A percentile compares a stretch with the other conserved stretches of the same genome.
Evolutionary conservation across 257 asterid species (phyloP).

Genomic region (Petunia secreta): DNA sequence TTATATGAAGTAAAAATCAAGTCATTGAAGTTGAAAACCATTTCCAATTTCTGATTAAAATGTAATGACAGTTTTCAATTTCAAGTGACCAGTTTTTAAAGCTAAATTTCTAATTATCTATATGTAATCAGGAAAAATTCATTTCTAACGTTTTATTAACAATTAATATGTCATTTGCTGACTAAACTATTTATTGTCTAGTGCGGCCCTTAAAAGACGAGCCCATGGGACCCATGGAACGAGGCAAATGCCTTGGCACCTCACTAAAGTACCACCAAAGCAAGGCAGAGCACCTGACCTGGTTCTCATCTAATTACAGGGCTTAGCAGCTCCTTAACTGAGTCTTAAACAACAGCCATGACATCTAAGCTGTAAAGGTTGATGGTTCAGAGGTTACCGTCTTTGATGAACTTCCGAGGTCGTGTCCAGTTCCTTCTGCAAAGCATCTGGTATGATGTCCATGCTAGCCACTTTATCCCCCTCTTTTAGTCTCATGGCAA

Average conservation of each 20-base stretch:
- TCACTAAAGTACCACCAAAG: background rate
- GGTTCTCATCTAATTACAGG: background rate
- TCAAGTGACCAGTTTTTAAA: conserved; percentile 8
- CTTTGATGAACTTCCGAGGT: conserved; percentile 42
- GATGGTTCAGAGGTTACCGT: conserved; percentile 42
- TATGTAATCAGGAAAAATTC: background rate
- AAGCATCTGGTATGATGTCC: conserved; percentile 85
- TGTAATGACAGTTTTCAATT: background rate
- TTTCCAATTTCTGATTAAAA: background rate
- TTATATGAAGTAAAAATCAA: background rate
- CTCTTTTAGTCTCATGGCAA: conserved; percentile 87
- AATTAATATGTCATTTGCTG: background rate
- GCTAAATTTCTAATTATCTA: background rate
- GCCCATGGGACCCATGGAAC: background rate
- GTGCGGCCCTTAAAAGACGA: background rate
- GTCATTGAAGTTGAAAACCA: background rate
- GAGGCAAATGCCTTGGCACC: background rate
- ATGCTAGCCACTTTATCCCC: conserved; percentile 93
- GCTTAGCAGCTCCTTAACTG: background rate
- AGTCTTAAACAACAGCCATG: background rate
- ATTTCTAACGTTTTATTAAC: background rate
- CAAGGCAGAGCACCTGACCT: background rate
- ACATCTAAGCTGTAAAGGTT: background rate
- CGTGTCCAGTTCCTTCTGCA: conserved; percentile 54
- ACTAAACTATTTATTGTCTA: background rate